phyloP scores from a whole-genome alignment of 805 yeast species.

The Lipomyces yamanashiensis region DNA sequence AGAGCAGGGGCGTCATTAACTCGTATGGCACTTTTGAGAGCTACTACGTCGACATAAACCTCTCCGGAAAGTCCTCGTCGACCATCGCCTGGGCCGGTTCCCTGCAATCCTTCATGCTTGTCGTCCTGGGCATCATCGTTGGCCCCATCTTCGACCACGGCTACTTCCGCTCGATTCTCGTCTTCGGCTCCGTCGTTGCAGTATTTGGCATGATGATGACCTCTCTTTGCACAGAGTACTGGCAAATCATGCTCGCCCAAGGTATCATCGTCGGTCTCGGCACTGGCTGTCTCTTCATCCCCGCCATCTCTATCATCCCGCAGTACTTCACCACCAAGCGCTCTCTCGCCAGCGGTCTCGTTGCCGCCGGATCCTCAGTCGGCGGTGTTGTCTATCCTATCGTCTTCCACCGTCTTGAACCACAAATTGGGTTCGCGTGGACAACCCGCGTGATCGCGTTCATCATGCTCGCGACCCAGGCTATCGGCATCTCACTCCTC shows the following conservation, averaged over 20 bases:
- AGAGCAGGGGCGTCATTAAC: slow-evolving; percentile 51
- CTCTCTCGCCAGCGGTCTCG: slow-evolving; percentile 51
- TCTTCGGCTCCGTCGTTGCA: slow-evolving; percentile 37
- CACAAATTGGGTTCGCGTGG: slow-evolving; percentile 58
- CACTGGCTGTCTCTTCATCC: slow-evolving; percentile 50
- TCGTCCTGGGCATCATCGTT: slow-evolving; percentile 39
- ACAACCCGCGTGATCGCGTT: slow-evolving; percentile 56
- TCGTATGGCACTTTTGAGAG: slow-evolving; percentile 41
- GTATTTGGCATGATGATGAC: slow-evolving; percentile 45
- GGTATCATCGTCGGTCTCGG: slow-evolving; percentile 58
- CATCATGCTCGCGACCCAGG: slow-evolving; percentile 46
- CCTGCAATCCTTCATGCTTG: slow-evolving; percentile 41
- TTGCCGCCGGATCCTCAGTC: slow-evolving; percentile 56
- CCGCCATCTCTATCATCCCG: slow-evolving; percentile 52
- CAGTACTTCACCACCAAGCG: slow-evolving; percentile 53
- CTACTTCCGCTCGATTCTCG: slow-evolving; percentile 36
- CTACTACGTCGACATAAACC: slow-evolving; percentile 37
- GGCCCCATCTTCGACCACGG: slow-evolving; percentile 45
- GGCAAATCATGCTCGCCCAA: slow-evolving; percentile 60
- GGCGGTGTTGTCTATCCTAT: slow-evolving; percentile 59
- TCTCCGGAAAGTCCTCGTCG: slow-evolving; percentile 37
- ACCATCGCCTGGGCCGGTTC: slow-evolving; percentile 46
- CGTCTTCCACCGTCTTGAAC: slow-evolving; percentile 50
- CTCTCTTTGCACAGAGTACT: slow-evolving; percentile 48
- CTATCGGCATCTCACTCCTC: slow-evolving; percentile 37